Evolutionary conservation across 2,329 filamentous ascomycete genomes (phyloP).

Genomic region (Escovopsis sp.): DNA sequence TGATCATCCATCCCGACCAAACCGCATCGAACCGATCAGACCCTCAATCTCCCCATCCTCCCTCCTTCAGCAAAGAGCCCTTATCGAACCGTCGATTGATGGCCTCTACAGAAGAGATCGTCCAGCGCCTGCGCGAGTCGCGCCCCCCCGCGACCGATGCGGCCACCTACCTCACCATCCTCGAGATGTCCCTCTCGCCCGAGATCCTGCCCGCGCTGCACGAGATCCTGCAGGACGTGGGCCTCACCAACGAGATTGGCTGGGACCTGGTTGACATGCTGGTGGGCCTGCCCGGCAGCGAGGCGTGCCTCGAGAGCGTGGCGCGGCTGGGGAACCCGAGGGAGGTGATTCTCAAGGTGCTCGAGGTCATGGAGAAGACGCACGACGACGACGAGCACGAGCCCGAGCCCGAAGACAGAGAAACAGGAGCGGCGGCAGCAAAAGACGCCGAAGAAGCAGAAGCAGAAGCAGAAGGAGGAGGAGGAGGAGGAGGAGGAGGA

Average conservation of each 20-base stretch:
- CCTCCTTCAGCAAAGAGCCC: too few relatives aligned
- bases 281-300: constrained; percentile 51
- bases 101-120: constrained; percentile 23
- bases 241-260: constrained; percentile 61
- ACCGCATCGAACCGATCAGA: too few relatives aligned
- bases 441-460: constrained; percentile 4
- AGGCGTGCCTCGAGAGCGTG: constrained; percentile 57
- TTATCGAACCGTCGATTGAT: constrained; percentile 6
- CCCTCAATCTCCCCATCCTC: too few relatives aligned
- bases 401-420: not conserved
- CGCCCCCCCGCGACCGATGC: constrained; percentile 44
- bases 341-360: constrained; percentile 68
- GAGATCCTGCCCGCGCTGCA: constrained; percentile 54
- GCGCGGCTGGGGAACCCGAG: constrained; percentile 66
- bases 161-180: constrained; percentile 64
- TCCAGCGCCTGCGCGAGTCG: constrained; percentile 33
- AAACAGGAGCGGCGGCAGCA: constrained; percentile 27
- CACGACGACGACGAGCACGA: constrained; percentile 12
- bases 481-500: constrained; percentile 3
- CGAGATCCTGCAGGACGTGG: constrained; percentile 51
- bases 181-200: constrained; percentile 57
- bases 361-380: constrained; percentile 51
- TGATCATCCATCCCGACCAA: too few relatives aligned
- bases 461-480: constrained; percentile 25
- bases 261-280: constrained; percentile 74